A percentile compares a stretch with the other conserved stretches of the same genome.
These are phyloP conservation scores for Aureobasidium musti DNA, from an alignment of 2,329 filamentous ascomycete genomes.

Conservation along the genomic window DNA sequence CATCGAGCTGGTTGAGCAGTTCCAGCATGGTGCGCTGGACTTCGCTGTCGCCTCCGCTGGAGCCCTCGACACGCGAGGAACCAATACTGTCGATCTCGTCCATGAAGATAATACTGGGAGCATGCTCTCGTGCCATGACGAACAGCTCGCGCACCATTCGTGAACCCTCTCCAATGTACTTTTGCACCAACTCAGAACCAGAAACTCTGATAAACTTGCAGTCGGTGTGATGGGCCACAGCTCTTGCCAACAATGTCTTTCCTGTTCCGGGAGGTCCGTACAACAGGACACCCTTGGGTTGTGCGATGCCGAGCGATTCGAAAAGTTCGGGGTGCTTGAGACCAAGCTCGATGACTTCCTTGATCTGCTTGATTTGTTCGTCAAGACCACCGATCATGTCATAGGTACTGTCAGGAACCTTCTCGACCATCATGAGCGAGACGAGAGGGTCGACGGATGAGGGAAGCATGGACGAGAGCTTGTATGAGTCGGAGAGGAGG, in stretches of 20 bases:
- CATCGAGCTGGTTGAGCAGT: slow-evolving; percentile 95
- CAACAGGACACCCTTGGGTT: slow-evolving; percentile 94
- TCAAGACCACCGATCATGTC: slow-evolving; percentile 99
- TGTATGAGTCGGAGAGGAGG: slow-evolving; percentile 94
- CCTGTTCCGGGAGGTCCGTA: slow-evolving; percentile 97
- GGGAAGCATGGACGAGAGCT: slow-evolving; percentile 96
- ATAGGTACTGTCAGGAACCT: slow-evolving; percentile 99
- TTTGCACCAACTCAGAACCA: slow-evolving; percentile 94
- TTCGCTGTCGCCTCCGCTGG: slow-evolving; percentile 92
- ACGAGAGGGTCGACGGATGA: slow-evolving; percentile 98
- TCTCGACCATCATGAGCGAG: slow-evolving; percentile 99
- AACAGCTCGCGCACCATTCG: slow-evolving; percentile 99
- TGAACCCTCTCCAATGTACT: slow-evolving; percentile 98
- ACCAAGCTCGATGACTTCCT: slow-evolving; percentile 98
- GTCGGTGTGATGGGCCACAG: slow-evolving; percentile 96
- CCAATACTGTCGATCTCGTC: slow-evolving; percentile 99
- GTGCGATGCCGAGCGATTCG: slow-evolving; percentile 97
- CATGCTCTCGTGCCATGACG: slow-evolving; percentile 98
- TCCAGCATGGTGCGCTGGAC: slow-evolving; percentile 99
- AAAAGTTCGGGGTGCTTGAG: slow-evolving; percentile 98
- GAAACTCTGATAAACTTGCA: slow-evolving; percentile 99
- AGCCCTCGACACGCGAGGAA: slow-evolving; percentile 93
- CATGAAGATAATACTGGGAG: slow-evolving; percentile 99
- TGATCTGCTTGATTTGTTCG: slow-evolving; percentile 99
- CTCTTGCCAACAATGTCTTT: slow-evolving; percentile 92